These are phyloP conservation scores for Russula earlei DNA, from an alignment of 768 basidiomycete species.

Conservation along the genomic window DNA sequence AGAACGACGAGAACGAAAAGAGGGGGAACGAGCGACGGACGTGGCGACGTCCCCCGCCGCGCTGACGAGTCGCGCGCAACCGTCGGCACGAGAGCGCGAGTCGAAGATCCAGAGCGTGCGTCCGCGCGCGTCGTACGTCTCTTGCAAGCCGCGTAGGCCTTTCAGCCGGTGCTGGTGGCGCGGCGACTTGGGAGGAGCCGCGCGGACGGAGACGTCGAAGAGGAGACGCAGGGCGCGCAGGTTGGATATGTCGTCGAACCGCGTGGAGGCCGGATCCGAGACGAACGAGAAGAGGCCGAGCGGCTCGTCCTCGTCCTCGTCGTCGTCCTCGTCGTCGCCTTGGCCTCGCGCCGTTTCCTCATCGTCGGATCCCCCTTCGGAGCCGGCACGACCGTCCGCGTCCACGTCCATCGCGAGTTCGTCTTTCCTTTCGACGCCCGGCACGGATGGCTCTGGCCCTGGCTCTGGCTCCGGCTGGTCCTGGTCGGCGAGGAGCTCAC, in stretches of 20 bases:
- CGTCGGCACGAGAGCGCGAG: constrained; percentile 50
- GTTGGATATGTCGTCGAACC: constrained; percentile 49
- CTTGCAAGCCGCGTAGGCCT: constrained; percentile 59
- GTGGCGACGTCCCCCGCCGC: constrained; percentile 52
- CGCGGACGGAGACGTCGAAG: constrained; percentile 60
- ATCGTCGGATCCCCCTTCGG: constrained; percentile 11
- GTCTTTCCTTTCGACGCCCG: too few relatives aligned
- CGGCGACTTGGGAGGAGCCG: constrained; percentile 31
- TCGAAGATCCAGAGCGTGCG: constrained; percentile 73
- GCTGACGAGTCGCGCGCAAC: constrained; percentile 57
- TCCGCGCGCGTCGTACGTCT: constrained; percentile 47
- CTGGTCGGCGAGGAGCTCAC: constrained; percentile 36
- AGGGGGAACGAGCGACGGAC: constrained; percentile 33
- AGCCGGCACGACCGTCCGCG: too few relatives aligned
- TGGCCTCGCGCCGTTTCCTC: constrained; percentile 17
- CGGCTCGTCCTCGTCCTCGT: constrained; percentile 19
- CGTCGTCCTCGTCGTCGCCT: constrained; percentile 19
- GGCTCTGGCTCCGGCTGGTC: constrained; percentile 29
- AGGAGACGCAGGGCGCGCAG: constrained; percentile 55
- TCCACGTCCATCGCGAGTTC: constrained; percentile 11
- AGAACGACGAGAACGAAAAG: neutral
- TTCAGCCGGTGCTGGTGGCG: constrained; percentile 46
- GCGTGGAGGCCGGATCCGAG: constrained; percentile 31
- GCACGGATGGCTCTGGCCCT: too few relatives aligned
- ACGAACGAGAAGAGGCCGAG: constrained; percentile 45